Evolutionary conservation across 2,329 filamentous ascomycete species (phyloP), one percentile per base, ranked within the genome.

Genomic region (Byssochlamys sp.): DNA sequence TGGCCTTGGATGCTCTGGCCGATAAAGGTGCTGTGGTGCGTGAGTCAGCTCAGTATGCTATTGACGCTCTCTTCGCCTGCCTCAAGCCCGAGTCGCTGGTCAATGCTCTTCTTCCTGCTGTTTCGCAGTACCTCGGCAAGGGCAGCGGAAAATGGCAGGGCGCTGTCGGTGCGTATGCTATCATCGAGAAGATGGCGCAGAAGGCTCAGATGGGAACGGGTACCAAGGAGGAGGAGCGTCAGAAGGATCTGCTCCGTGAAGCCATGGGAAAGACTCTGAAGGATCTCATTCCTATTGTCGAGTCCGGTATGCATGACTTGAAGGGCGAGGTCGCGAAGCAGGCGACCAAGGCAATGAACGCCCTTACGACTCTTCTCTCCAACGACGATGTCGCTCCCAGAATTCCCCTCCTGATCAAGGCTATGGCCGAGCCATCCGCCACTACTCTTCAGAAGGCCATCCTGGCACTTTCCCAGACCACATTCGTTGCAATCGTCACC

Each of bases 71-170:
- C 26, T 95, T 96, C 73, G 80, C 81, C 63, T 84, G 87, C 69
- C 78, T 99, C 61, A 86, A 84, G 69, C 78, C 90, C 57, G 94
- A 97, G 78, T 86, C 89, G 54, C 83, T 95, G 68, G 87, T 95
- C 55, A 83, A 84, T 61, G 91, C 89, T 24, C 81, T 99, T 49
- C 79, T 99, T 55, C 91, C 94, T 2, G 81, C 84, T 14, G 78
- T 99, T 48, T 76, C 80, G 61, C 75, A 81, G 55, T 97, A 97
- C 72, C 80, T 99, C 29, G 80, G 80, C 69, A 95, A 90, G 76
- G 85, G 84, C 69, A 88, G 90, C 14, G 91, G 90, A 63, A 99
- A 99, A 77, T 99, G 94, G 94, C 94, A 99, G 77, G 94, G 94
- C 60, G 90, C 89, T 14, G 89, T 96, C 55, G 91, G 88, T 60